Evolutionary conservation across 805 yeast genomes (phyloP), one percentile per base, ranked within the genome.

Genomic region (Barnettozyma pratensis): DNA sequence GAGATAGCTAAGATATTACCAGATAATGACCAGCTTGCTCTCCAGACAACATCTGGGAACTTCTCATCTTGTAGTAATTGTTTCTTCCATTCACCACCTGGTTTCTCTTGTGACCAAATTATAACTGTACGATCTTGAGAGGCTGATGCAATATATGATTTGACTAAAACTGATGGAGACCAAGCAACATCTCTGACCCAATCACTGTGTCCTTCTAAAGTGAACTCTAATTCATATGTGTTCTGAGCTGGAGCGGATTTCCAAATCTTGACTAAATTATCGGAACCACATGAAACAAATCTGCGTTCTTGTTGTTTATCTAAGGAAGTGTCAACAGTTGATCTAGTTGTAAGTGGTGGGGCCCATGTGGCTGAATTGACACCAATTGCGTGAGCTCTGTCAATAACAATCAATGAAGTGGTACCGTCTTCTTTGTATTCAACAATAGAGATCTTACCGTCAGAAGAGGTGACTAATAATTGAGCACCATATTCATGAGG

Each of bases 181-280:
- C 99, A 94, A 4, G 96, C 89, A 52, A 92, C 97, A 65, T 94
- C 99, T 68, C 99, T 83, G 34, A 94, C 97, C 99, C 99, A 94
- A 68, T 94, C 99, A 14, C 87, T 75, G 68, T 94, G 99, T 38
- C 97, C 99, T 54, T 82, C 83, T 47, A 94, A 76, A 29, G 80
- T 77, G 39, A 83, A 83, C 66, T 92, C 97, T 59, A 83, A 76
- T 28, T 75, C 75, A 64, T 87, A 89, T 29, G 77, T 77, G 56
- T 75, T 77, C 6, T 76, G 68, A 9, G 79, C 69, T 14, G 69
- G 54, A 53, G 84, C 85, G 58, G 70, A 82, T 59, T 75, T 78
- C 99, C 99, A 94, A 60, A 94, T 81, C 66, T 89, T 91, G 49
- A 91, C 96, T 58, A 89, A 75, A 62, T 92, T 91, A 67, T 94